Evolutionary conservation across 2,329 filamentous ascomycete species (phyloP), one percentile per base, ranked within the genome.

Genomic region (Calonectria hawksworthii): DNA sequence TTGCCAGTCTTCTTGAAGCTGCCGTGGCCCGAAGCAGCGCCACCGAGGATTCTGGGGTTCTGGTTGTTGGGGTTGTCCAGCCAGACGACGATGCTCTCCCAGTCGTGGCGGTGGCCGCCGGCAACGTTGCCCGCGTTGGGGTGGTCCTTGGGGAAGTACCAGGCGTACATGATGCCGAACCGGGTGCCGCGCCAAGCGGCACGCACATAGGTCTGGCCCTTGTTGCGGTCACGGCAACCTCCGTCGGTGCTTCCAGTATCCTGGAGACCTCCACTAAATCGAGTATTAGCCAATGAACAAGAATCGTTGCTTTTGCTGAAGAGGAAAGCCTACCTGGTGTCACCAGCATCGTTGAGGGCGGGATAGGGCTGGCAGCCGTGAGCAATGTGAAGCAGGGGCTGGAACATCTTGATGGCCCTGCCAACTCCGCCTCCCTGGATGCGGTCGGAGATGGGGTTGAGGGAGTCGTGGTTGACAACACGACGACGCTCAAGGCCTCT

Each of bases 281-380:
- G 30, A 13, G 3, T 67, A 14, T 75, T 30, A 26, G 61, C 6
- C 3, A 50, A 26, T 26, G 16, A 38, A n/a, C n/a, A n/a, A 47
- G 4, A 23, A 30, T 50, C 3, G 18, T n/a, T 32, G 13, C 9
- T n/a, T 47, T 11, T 38, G 3, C 28, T 26, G 30, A 21, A 41
- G 14, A 23, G 7, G 41, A 44, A 7, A 44, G 21, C 28, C n/a
- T 82, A 92, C 91, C 87, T 86, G 7, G 88, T 92, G 76, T 93
- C 86, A 2, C 92, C 92, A 0, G 84, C 81, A 1, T 86, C 85
- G 74, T 93, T 88, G 2, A 93, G 91, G 2, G 89, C 91, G 0
- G 91, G 90, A 78, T 91, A 93, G 0, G 91, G 90, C 16, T 92
- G 91, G 75, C 92, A 93, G 54, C 92, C 91, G 77, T 90, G 90